These are phyloP conservation scores for Lizonia empirigonia DNA, from an alignment of 2,329 filamentous ascomycete genomes.

Conservation along the genomic window DNA sequence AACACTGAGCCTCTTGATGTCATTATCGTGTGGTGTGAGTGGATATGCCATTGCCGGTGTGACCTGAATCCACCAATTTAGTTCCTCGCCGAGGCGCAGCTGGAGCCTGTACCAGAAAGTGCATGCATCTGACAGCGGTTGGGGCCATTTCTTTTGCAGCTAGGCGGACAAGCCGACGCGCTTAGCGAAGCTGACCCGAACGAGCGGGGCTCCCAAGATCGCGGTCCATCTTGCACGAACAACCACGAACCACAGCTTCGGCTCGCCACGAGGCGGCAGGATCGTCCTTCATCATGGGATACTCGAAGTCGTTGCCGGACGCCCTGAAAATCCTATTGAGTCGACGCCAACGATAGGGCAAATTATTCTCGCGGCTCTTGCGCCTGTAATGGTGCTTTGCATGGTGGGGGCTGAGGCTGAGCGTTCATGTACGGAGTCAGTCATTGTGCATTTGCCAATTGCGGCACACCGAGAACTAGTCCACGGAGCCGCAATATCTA, in stretches of 20 bases:
- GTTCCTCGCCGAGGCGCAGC: constrained; percentile 6
- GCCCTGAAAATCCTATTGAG: background rate
- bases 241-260: constrained; percentile 2
- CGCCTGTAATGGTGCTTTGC: constrained; percentile 5
- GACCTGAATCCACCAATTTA: constrained; percentile 1
- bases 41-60: background rate
- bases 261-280: background rate
- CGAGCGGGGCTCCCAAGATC: constrained; percentile 4
- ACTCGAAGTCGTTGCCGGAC: background rate
- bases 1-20: background rate
- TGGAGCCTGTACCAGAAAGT: background rate
- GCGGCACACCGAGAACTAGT: constrained; percentile 17
- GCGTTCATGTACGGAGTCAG: constrained; percentile 20
- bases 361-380: background rate
- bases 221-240: constrained; percentile 8
- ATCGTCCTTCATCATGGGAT: background rate
- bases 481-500: constrained; percentile 10
- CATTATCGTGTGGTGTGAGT: background rate
- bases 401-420: constrained; percentile 29
- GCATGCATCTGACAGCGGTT: constrained; percentile 8
- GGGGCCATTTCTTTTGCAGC: constrained; percentile 6
- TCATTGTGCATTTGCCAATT: constrained; percentile 23
- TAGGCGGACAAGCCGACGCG: background rate
- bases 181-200: constrained; percentile 15
- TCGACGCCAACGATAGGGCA: background rate